Conservation (phyloP, 345 rosid species). For the Fremontodendron californicum region DNA sequence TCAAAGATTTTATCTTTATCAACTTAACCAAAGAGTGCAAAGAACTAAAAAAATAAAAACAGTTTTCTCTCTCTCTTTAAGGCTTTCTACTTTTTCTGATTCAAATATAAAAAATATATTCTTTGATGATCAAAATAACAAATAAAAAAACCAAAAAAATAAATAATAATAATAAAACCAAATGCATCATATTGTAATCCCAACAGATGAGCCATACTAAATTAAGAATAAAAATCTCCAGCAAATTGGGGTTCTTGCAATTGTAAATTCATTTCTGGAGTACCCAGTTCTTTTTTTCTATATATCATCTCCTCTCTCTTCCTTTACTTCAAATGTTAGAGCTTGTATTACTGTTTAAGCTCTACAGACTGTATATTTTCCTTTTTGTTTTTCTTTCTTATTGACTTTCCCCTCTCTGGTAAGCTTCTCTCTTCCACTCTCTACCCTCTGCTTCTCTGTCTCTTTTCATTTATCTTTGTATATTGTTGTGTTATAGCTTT, state of each 20-base stretch:
- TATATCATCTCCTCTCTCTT: constrained; percentile 25
- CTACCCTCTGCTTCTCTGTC: neutral
- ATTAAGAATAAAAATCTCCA: constrained; percentile 13
- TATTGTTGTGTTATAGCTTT: neutral
- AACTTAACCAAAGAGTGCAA: too few relatives aligned
- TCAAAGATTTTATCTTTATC: too few relatives aligned
- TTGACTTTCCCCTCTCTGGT: constrained; percentile 27
- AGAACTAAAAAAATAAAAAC: neutral
- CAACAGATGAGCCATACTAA: neutral
- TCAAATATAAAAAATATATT: neutral
- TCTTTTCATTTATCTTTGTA: neutral
- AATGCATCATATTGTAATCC: constrained; percentile 16
- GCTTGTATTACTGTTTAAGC: constrained; percentile 6
- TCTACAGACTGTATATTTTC: constrained; percentile 26
- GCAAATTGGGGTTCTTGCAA: constrained; percentile 19
- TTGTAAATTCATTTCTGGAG: constrained; percentile 8
- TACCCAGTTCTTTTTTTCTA: neutral
- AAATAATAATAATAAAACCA: neutral
- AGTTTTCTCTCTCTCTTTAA: neutral
- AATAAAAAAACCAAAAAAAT: too few relatives aligned
- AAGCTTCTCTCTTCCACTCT: neutral
- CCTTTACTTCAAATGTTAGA: constrained; percentile 27
- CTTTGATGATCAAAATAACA: neutral
- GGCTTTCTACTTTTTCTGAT: neutral
- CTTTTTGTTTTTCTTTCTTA: constrained; percentile 26